Percentiles rank a stretch among this genome's conserved stretches.
phyloP scores from a whole-genome alignment of 140 eudicot species.

The Erigeron philadelphicus region DNA sequence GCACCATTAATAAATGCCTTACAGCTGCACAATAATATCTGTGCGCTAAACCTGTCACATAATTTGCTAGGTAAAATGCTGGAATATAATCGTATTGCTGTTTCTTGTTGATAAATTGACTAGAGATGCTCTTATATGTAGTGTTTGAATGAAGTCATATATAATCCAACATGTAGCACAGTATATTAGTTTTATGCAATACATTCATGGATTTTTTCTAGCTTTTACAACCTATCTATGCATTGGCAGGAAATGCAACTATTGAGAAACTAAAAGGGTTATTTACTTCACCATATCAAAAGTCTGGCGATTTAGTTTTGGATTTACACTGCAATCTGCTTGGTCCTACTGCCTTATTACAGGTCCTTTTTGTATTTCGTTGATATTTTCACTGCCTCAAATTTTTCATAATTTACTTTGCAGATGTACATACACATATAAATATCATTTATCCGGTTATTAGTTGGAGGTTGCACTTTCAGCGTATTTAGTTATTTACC shows the following conservation, averaged over 20 bases:
- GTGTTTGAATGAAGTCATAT: not conserved
- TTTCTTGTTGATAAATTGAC: not conserved
- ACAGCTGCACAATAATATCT: slow-evolving; percentile 59
- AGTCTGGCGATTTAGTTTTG: slow-evolving; percentile 68
- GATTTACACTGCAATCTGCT: slow-evolving; percentile 80
- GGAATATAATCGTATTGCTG: not conserved
- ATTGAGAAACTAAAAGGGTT: slow-evolving; percentile 67
- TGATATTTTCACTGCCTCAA: slow-evolving; percentile 6
- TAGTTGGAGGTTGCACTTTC: not conserved
- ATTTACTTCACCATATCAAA: slow-evolving; percentile 67
- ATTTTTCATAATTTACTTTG: slow-evolving; percentile 1
- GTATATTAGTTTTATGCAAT: not conserved
- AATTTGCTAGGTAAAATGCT: slow-evolving; percentile 63
- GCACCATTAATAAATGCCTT: slow-evolving; percentile 74
- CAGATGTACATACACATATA: not conserved
- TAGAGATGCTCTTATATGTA: not conserved
- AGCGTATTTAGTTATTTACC: not conserved
- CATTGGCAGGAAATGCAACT: slow-evolving; percentile 67
- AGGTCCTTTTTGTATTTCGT: slow-evolving; percentile 33
- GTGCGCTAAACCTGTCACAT: slow-evolving; percentile 82
- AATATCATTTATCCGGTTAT: no score
- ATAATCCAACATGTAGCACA: no score
- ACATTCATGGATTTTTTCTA: not conserved
- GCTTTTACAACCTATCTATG: slow-evolving; percentile 1
- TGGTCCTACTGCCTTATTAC: slow-evolving; percentile 81